Evolutionary conservation across 768 basidiomycete genomes (phyloP).

Genomic region (Tubosaeta brunneosetosa): DNA sequence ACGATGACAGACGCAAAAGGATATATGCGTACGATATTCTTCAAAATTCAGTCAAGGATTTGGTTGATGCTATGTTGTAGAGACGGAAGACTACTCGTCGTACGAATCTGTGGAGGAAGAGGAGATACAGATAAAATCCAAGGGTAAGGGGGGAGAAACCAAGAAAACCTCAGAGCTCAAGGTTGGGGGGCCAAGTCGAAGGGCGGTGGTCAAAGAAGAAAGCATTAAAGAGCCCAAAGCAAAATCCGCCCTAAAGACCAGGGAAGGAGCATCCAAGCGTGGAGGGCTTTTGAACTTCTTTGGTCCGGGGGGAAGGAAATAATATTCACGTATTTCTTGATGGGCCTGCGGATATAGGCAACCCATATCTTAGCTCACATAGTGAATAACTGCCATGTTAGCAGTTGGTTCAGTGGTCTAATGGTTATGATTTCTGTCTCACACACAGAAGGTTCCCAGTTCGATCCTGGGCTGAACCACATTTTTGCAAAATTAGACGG

Average conservation of each 20-base stretch:
- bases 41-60: not conserved
- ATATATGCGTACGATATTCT: slow-evolving; percentile 54
- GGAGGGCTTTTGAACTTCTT: slow-evolving; percentile 32
- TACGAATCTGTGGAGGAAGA: slow-evolving; percentile 75
- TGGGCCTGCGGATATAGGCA: not conserved
- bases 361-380: not conserved
- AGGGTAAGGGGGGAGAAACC: slow-evolving; percentile 11
- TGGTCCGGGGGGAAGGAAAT: slow-evolving; percentile 28
- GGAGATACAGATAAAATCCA: slow-evolving; percentile 22
- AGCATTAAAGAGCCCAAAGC: slow-evolving; percentile 12
- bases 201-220: slow-evolving; percentile 12
- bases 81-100: slow-evolving; percentile 72
- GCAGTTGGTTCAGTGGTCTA: slow-evolving; percentile 38
- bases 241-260: slow-evolving; percentile 14
- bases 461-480: slow-evolving; percentile 43
- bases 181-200: slow-evolving; percentile 13
- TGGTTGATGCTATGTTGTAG: slow-evolving; percentile 33
- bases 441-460: slow-evolving; percentile 48
- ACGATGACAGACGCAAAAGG: slow-evolving; percentile 59
- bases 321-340: not conserved
- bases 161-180: slow-evolving; percentile 16
- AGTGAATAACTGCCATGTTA: not conserved
- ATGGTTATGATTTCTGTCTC: slow-evolving; percentile 49
- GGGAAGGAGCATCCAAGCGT: slow-evolving; percentile 20
- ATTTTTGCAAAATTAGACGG: slow-evolving; percentile 10